These are phyloP conservation scores for Pestalotiopsis fici DNA, from an alignment of 2,329 filamentous ascomycete genomes.

Conservation along the genomic window DNA sequence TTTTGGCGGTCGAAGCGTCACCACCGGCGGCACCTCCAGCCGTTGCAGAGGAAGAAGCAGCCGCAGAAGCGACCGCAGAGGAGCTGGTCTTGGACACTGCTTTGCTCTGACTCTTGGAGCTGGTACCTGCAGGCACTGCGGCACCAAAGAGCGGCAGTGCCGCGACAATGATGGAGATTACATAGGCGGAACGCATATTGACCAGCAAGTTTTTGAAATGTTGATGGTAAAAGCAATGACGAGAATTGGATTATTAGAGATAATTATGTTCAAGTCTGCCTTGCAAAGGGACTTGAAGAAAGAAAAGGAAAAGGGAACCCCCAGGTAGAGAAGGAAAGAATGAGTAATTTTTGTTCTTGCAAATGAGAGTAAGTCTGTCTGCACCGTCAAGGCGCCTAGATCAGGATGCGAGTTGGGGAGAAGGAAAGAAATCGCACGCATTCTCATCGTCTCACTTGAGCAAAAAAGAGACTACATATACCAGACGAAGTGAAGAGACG, in stretches of 20 bases:
- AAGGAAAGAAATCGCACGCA: background rate
- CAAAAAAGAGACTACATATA: background rate
- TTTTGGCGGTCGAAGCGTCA: background rate
- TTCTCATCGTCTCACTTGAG: background rate
- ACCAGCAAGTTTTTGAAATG: background rate
- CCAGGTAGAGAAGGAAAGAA: background rate
- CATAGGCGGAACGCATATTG: constrained; percentile 3
- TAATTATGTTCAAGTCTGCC: background rate
- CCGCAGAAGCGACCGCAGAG: background rate
- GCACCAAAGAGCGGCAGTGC: background rate
- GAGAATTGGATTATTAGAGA: background rate
- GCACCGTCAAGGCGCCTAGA: constrained; percentile 7
- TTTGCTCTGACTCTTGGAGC: background rate
- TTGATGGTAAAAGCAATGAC: background rate
- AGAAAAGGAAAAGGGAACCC: too few relatives aligned
- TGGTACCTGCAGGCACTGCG: constrained; percentile 1
- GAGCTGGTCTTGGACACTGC: background rate
- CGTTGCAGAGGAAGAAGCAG: background rate
- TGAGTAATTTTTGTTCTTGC: background rate
- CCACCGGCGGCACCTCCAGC: background rate
- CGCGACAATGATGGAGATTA: background rate
- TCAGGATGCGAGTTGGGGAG: background rate
- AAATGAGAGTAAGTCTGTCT: constrained; percentile 4
- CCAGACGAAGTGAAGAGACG: background rate
- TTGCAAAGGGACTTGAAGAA: constrained; percentile 3